phyloP scores from a whole-genome alignment of 1,284 basidiomycete genomes.

The Cryptococcus maquisensis region DNA sequence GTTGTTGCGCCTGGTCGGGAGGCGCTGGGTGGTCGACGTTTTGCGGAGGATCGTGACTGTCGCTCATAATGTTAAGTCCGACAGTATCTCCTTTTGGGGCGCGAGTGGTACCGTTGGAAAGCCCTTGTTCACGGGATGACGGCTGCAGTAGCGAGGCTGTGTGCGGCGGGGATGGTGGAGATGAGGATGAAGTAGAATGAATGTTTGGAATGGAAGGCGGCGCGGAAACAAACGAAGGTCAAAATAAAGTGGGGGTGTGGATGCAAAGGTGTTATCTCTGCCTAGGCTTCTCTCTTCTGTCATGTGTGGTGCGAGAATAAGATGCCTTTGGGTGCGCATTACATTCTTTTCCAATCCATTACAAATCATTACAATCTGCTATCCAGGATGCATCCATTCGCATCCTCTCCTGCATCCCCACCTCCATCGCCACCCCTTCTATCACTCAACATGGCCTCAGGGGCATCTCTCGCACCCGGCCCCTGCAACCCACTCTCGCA shows the following conservation, averaged over 20 bases:
- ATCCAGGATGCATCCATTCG: too few species aligned
- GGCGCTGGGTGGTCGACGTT: neutral
- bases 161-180: neutral
- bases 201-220: neutral
- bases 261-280: neutral
- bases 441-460: too few species aligned
- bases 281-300: neutral
- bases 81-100: neutral
- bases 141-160: neutral
- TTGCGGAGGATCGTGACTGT: neutral
- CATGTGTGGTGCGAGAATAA: too few species aligned
- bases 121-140: neutral
- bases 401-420: too few species aligned
- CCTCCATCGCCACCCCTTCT: too few species aligned
- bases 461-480: too few species aligned
- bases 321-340: too few species aligned
- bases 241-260: neutral
- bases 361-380: too few species aligned
- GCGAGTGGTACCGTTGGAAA: neutral
- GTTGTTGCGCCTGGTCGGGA: neutral
- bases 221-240: neutral
- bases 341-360: too few species aligned
- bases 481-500: too few species aligned
- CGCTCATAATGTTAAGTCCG: conserved; percentile 3
- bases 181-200: neutral